Base-by-base conservation (phyloP, 2,329 filamentous ascomycete species). In the Dothideomycetidae sp. region DNA sequence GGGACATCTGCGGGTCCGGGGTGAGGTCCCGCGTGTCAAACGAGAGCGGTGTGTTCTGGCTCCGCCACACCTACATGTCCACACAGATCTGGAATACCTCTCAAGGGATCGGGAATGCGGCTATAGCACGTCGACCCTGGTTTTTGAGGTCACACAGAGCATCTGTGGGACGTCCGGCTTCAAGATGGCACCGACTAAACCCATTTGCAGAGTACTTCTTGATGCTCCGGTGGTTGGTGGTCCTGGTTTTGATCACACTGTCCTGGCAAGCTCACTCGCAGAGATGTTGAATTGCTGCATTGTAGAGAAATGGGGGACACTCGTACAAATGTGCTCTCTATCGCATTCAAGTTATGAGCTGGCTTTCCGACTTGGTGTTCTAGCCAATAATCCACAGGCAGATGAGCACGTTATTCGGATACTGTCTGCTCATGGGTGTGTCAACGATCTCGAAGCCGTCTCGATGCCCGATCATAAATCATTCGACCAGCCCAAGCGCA, bases 351-450 rank as follows among this genome's bases (percentile, higher is more conserved):
- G 10, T 5, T 10, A 19, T 29, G 11, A 30, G 5, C 28, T 37
- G 1, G 9, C 28, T 5, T 37, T 37, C 36, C 9, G 14, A 13
- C 17, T 37, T 7, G 26, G 36, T 15, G 17, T 32, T 7, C 29
- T 37, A n/a, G 36, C 36, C 10, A 31, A 17, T 18, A 37, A 32
- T 17, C 36, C 30, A 19, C 21, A 35, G 11, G 29, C 32, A 34
- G 46, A 31, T 5, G 14, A 37, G 16, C 10, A 31, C 5, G 14
- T 32, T 10, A 13, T 31, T 16, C 12, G 16, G 10, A 10, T 31
- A 5, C 29, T 37, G 5, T 10, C 29, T 13, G 36, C 36, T 9
- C 31, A 37, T 19, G 28, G 28, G 5, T 31, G 14, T 21, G 13
- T 37, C 10, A 7, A 15, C 18, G 26, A 30, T 9, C 14, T 36